Evolutionary conservation across 345 rosid species (phyloP).

Genomic region (Odontarrhena argentea): DNA sequence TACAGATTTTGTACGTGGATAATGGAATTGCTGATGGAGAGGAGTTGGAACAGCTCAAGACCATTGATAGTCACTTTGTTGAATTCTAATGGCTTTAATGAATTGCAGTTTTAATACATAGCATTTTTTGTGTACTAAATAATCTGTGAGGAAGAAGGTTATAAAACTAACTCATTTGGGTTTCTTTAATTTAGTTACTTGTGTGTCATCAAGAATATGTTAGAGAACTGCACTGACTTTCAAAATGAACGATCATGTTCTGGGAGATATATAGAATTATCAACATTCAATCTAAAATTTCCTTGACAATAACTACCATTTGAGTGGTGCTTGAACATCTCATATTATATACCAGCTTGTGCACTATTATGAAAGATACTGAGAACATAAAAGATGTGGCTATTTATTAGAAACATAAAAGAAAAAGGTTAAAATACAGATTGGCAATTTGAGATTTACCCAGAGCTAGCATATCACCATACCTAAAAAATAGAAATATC

Average conservation of each 20-base stretch:
- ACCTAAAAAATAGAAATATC: slow-evolving; percentile 13
- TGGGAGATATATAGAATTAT: too few relatives aligned
- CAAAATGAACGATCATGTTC: not conserved
- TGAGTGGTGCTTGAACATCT: not conserved
- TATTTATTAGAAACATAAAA: slow-evolving; percentile 33
- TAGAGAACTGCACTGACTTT: too few relatives aligned
- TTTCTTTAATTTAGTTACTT: not conserved
- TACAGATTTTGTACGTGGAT: slow-evolving; percentile 73
- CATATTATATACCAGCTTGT: not conserved
- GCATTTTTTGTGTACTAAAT: not conserved
- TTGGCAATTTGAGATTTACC: slow-evolving; percentile 19
- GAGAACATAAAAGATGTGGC: slow-evolving; percentile 14
- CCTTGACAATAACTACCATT: too few relatives aligned
- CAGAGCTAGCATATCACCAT: slow-evolving; percentile 20
- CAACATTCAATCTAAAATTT: too few relatives aligned
- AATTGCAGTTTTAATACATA: not conserved
- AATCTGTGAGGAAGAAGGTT: not conserved
- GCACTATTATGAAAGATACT: not conserved
- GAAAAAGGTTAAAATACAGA: slow-evolving; percentile 18
- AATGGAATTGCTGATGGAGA: slow-evolving; percentile 62
- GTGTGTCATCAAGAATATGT: too few relatives aligned
- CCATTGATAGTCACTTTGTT: slow-evolving; percentile 56
- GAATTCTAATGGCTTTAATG: slow-evolving; percentile 43
- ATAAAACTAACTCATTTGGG: not conserved
- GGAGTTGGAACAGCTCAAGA: slow-evolving; percentile 79